A percentile compares a stretch with the other conserved stretches of the same genome.
Evolutionary conservation across 305 asterid genomes (phyloP).

Genomic region (Fraxinus xanthoxyloides): DNA sequence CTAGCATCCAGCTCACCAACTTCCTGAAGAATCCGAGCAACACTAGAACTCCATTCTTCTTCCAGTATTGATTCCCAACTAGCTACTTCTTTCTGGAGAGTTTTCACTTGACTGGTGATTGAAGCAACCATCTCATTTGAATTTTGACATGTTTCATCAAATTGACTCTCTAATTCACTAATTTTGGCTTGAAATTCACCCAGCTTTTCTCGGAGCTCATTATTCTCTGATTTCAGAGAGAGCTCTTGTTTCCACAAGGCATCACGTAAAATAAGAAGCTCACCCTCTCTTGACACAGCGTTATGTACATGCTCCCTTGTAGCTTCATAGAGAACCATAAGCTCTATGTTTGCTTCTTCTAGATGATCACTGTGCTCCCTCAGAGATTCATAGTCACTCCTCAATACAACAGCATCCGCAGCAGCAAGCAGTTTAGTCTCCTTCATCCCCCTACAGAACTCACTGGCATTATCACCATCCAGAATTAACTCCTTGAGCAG

Average conservation of each 20-base stretch:
- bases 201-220: constrained; percentile 50
- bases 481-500: constrained; percentile 47
- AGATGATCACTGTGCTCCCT: constrained; percentile 52
- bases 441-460: constrained; percentile 41
- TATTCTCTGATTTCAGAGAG: constrained; percentile 55
- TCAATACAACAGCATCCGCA: constrained; percentile 34
- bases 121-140: constrained; percentile 54
- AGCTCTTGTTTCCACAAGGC: constrained; percentile 53
- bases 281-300: constrained; percentile 48
- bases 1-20: constrained; percentile 54
- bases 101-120: constrained; percentile 51
- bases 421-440: constrained; percentile 42
- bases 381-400: constrained; percentile 39
- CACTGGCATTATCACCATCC: constrained; percentile 53
- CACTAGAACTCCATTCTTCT: constrained; percentile 60
- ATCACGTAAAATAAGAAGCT: constrained; percentile 48
- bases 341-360: constrained; percentile 67
- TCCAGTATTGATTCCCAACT: constrained; percentile 49
- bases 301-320: constrained; percentile 40
- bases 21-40: constrained; percentile 50
- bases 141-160: constrained; percentile 52
- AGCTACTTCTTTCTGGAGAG: constrained; percentile 54
- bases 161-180: constrained; percentile 47
- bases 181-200: constrained; percentile 41
- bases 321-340: constrained; percentile 68